A percentile compares a stretch with the other conserved stretches of the same genome.
These are phyloP conservation scores for Meyerozyma sp. DNA, from an alignment of 1,139 yeast species.

Conservation along the genomic window DNA sequence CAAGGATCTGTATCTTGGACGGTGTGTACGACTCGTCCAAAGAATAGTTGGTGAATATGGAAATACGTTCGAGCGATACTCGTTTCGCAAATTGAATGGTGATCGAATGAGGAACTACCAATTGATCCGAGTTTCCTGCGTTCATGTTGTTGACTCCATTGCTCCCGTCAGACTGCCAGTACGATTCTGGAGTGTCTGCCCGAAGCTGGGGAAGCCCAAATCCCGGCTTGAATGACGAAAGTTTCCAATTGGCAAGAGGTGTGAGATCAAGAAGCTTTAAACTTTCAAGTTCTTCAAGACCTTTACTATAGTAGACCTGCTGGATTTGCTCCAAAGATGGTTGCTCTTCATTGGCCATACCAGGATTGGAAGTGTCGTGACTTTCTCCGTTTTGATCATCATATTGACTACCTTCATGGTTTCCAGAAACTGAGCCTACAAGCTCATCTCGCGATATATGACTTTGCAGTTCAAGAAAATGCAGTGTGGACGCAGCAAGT, in stretches of 20 bases:
- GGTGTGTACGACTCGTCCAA: slow-evolving; percentile 95
- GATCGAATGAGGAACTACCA: slow-evolving; percentile 77
- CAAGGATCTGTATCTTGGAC: slow-evolving; percentile 58
- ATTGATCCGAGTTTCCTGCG: slow-evolving; percentile 27
- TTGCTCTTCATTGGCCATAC: slow-evolving; percentile 14
- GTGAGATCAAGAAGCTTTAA: slow-evolving; percentile 69
- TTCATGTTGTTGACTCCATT: slow-evolving; percentile 23
- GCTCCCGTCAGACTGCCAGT: slow-evolving; percentile 94
- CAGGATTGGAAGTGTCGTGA: slow-evolving; percentile 4
- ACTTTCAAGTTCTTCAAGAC: slow-evolving; percentile 52
- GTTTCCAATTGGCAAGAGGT: slow-evolving; percentile 78
- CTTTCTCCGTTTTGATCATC: slow-evolving; percentile 13
- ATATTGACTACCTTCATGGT: slow-evolving; percentile 7
- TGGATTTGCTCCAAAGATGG: slow-evolving; percentile 37
- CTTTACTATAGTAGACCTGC: slow-evolving; percentile 39
- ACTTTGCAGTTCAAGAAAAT: slow-evolving; percentile 29
- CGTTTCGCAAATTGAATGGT: slow-evolving; percentile 78
- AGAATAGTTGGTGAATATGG: slow-evolving; percentile 61
- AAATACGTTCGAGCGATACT: slow-evolving; percentile 65
- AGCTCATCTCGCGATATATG: slow-evolving; percentile 31
- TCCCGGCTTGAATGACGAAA: slow-evolving; percentile 72
- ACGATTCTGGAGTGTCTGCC: slow-evolving; percentile 68
- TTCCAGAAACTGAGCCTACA: slow-evolving; percentile 23
- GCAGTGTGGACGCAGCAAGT: slow-evolving; percentile 13
- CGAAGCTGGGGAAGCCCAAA: slow-evolving; percentile 66